Evolutionary conservation across 306 rosid species (phyloP), one percentile per base, ranked within the genome.

Genomic region (Geum urbanum): DNA sequence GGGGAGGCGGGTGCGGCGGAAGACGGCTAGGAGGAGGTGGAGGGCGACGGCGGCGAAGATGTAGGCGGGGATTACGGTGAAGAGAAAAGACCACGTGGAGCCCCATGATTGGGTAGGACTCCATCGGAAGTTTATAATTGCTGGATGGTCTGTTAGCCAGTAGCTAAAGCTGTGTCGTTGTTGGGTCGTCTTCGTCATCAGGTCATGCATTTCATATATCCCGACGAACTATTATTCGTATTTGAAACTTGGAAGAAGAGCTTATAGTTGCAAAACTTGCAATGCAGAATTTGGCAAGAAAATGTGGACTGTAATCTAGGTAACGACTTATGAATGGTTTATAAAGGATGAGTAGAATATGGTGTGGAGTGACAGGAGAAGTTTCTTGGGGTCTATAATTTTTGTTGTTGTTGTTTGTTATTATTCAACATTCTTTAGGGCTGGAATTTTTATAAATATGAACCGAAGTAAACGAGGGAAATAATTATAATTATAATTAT

Each of bases 41-140:
- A 66, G 13, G 1, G 61, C 7, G 12, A 88, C 84, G 78, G 74
- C 40, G 72, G 66, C 50, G 58, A 32, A 32, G 37, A 84, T 35
- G 77, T 90, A 88, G 43, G 71, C 16, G 11, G 84, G 37, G 15
- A 84, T 81, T 49, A 88, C 86, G 2, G 85, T 56, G 74, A 88
- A 11, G 72, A 86, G 84, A 75, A 88, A 88, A 47, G 71, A 68
- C 90, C 92, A 90, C 27, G 97, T 90, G 77, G 86, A 84, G 51
- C 91, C 88, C 79, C 84, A 90, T 3, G 78, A 76, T 63, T 74
- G 87, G 66, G 85, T 69, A 19, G 94, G 82, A 67, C 87, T 88
- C 97, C 97, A 90, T 1, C 95, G 81, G 84, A 90, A 90, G 0
- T 78, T 70, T 6, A 77, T 69, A 39, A 88, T 80, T 0, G 62